phyloP scores from a whole-genome alignment of 306 rosid genomes.

The Vicia sativa region DNA sequence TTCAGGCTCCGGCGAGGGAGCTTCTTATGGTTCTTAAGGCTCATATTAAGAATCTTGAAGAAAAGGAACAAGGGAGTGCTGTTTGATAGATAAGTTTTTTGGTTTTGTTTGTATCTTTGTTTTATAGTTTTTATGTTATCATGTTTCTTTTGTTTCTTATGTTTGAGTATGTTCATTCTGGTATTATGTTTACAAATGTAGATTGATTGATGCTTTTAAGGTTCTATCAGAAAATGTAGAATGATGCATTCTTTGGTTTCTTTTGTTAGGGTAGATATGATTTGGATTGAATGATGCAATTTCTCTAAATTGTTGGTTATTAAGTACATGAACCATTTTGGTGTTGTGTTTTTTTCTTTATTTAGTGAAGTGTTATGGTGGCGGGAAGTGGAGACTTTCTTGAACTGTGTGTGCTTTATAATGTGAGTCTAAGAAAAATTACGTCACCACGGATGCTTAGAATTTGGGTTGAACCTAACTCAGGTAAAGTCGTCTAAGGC shows the following conservation, averaged over 20 bases:
- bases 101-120: not conserved
- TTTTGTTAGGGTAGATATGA: constrained; percentile 9
- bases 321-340: no score
- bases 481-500: no score
- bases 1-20: constrained; percentile 90
- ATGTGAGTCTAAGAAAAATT: not conserved
- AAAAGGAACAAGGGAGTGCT: constrained; percentile 50
- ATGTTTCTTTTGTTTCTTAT: constrained; percentile 17
- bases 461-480: not conserved
- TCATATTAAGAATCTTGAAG: constrained; percentile 71
- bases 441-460: not conserved
- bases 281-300: constrained; percentile 29
- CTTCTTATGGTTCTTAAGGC: constrained; percentile 76
- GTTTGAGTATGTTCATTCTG: constrained; percentile 14
- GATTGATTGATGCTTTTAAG: constrained; percentile 23
- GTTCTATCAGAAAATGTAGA: constrained; percentile 35
- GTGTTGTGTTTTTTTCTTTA: not conserved
- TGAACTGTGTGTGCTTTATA: not conserved
- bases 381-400: not conserved
- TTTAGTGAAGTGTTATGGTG: not conserved
- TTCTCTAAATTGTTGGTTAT: constrained; percentile 14
- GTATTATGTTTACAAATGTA: constrained; percentile 19
- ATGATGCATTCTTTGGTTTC: constrained; percentile 7
- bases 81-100: constrained; percentile 45
- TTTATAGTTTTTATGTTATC: not conserved